Evolutionary conservation across 768 basidiomycete genomes (phyloP).

Genomic region (Suillus luteus): DNA sequence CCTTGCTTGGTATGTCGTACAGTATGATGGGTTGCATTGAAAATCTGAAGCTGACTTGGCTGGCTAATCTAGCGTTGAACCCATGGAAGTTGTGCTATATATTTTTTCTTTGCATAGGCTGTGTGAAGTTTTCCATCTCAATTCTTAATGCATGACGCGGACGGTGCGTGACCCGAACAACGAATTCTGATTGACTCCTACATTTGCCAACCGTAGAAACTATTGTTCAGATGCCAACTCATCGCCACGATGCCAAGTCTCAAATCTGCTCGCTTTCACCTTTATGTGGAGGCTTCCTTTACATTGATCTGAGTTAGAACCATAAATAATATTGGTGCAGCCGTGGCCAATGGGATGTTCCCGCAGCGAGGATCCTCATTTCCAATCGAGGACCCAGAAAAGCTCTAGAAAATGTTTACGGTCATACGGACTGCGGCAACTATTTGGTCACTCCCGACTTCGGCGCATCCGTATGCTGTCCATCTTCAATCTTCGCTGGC

Average conservation of each 20-base stretch:
- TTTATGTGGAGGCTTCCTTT: neutral
- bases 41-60: neutral
- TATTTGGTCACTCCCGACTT: neutral
- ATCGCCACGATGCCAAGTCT: neutral
- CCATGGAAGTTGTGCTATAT: neutral
- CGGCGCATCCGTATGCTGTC: neutral
- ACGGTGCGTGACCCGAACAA: neutral
- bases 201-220: neutral
- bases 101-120: neutral
- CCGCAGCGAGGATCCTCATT: neutral
- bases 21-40: slow-evolving; percentile 31
- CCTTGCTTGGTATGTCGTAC: slow-evolving; percentile 41
- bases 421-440: neutral
- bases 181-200: neutral
- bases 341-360: neutral
- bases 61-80: neutral
- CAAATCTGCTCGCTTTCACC: neutral
- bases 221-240: neutral
- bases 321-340: neutral
- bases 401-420: neutral
- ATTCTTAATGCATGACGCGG: neutral
- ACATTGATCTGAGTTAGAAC: neutral
- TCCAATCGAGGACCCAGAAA: neutral
- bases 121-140: neutral
- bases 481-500: slow-evolving; percentile 4